These are phyloP conservation scores for Metschnikowia picachoensis DNA, from an alignment of 805 yeast genomes.

Conservation along the genomic window DNA sequence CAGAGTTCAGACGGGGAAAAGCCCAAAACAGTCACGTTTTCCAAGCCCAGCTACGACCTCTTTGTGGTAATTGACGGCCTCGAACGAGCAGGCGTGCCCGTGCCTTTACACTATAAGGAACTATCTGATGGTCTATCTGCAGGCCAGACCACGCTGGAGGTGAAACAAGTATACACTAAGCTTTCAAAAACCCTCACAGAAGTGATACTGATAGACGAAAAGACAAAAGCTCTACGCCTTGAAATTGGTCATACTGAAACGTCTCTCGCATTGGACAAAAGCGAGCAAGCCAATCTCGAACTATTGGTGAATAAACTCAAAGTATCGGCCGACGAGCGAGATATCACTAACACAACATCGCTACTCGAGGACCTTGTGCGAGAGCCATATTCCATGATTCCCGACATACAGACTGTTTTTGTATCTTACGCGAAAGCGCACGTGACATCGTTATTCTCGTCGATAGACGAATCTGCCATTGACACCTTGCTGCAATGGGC, in stretches of 20 bases:
- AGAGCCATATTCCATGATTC: slow-evolving; percentile 2
- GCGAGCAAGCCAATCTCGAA: background rate
- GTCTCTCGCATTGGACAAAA: slow-evolving; percentile 1
- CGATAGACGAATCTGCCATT: slow-evolving; percentile 1
- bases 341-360: background rate
- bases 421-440: slow-evolving; percentile 4
- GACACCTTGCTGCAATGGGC: slow-evolving; percentile 9
- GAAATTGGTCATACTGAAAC: slow-evolving; percentile 5
- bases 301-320: background rate
- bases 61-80: slow-evolving; percentile 35
- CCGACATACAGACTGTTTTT: slow-evolving; percentile 5
- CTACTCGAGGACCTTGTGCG: slow-evolving; percentile 5
- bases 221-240: background rate
- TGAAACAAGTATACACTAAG: slow-evolving; percentile 12
- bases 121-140: slow-evolving; percentile 24
- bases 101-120: slow-evolving; percentile 35
- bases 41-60: slow-evolving; percentile 21
- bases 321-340: background rate
- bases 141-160: slow-evolving; percentile 6
- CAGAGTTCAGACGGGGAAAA: slow-evolving; percentile 1
- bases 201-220: slow-evolving; percentile 13
- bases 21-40: slow-evolving; percentile 17
- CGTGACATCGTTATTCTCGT: slow-evolving; percentile 5
- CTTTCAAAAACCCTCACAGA: slow-evolving; percentile 17
- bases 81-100: slow-evolving; percentile 29